Percentiles rank a stretch among this genome's conserved stretches.
phyloP scores from a whole-genome alignment of 345 rosid genomes.

The Euphorbia peplus region DNA sequence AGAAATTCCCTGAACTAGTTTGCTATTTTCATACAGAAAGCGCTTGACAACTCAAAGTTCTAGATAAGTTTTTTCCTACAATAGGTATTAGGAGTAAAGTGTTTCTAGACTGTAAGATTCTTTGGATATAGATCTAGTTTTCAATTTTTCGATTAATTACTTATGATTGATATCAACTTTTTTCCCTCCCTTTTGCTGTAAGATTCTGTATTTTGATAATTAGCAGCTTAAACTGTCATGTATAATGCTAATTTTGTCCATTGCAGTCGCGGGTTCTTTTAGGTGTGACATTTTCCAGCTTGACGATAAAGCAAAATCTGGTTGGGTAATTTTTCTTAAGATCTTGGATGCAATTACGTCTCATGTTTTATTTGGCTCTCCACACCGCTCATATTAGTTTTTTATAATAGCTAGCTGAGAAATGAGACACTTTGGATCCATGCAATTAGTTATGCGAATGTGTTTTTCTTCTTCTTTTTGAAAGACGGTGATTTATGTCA shows the following conservation, averaged over 20 bases:
- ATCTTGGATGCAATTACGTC: constrained; percentile 9
- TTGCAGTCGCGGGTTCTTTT: constrained; percentile 54
- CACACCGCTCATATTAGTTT: neutral
- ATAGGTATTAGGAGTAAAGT: neutral
- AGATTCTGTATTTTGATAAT: constrained; percentile 2
- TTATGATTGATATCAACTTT: neutral
- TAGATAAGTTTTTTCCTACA: neutral
- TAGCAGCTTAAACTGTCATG: no score
- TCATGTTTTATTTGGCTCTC: neutral
- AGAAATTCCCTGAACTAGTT: neutral
- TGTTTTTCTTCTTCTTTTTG: no score
- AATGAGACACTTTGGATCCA: no score
- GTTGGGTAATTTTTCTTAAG: constrained; percentile 56
- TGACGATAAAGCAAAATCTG: constrained; percentile 67
- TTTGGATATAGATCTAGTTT: neutral
- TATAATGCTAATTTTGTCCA: constrained; percentile 14
- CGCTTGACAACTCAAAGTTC: neutral
- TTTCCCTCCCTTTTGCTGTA: neutral
- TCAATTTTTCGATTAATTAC: neutral
- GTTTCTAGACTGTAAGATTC: neutral
- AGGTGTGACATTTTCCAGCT: constrained; percentile 82
- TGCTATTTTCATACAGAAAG: neutral
- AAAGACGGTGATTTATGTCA: no score
- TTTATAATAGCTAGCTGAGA: neutral
- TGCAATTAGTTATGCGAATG: no score